Evolutionary conservation across 2,329 filamentous ascomycete genomes (phyloP), one percentile per base, ranked within the genome.

Genomic region (Colletotrichum lindemuthianum): DNA sequence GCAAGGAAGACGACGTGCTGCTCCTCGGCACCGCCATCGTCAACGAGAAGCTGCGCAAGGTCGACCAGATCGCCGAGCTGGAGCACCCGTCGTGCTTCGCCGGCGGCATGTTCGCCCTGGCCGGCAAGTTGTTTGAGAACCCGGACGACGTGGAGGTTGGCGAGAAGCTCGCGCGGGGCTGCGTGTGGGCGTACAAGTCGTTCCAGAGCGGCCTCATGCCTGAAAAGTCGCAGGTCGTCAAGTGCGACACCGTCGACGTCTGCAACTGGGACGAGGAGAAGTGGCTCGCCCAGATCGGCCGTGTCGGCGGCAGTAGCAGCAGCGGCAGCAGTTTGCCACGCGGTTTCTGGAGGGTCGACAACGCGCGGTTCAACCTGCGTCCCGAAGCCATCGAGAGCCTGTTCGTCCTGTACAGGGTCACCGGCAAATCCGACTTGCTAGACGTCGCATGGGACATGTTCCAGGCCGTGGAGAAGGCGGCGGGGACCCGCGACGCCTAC

Each of bases 291-390:
- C 72, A 68, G 37, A 72, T 70, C 45, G 70, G 73, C 8, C 67
- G 71, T 1, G 24, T 24, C 24, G 24, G 24, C 24, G 24, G 24
- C 24, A 24, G 4, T 24, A 24, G 24, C 24, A 24, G 24, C 24
- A 24, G 24, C 24, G 24, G 24, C 24, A 24, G 24, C 66, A 68
- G 7, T 58, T 74, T 8, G 72, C 76, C 5, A 82, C 84, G 8
- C 24, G 91, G 92, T 0, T 93, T 92, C 74, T 88, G 83, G 56
- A 84, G 88, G 67, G 77, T 78, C 16, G 81, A 76, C 0, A 82
- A 86, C 54, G 73, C 82, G 0, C 78, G 80, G 5, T 86, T 86
- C 65, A 74, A 82, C 16, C 76, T 86, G 34, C 75, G 84, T 0
- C 81, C 82, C 1, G 82, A 85, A 66, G 82, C 81, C n/a, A 79